Conservation (phyloP, 257 asterid species). For the Buddleja alternifolia region DNA sequence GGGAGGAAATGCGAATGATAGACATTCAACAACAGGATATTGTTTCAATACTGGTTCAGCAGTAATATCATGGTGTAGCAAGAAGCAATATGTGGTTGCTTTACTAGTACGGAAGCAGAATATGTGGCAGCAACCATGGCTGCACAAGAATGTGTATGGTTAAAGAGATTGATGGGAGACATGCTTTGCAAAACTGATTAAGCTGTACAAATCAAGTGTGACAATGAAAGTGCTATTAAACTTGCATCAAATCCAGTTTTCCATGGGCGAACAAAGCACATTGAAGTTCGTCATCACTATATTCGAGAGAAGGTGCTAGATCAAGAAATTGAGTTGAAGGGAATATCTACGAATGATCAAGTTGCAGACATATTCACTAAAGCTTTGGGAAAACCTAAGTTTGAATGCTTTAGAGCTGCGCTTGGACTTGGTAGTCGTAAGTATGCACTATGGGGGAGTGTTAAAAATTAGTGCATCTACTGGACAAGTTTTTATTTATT, state of each 20-base stretch:
- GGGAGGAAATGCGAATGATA: constrained; percentile 13
- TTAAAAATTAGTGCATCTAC: constrained; percentile 11
- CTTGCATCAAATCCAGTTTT: constrained; percentile 13
- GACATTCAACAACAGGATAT: constrained; percentile 4
- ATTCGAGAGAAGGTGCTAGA: constrained; percentile 6
- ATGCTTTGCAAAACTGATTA: not conserved
- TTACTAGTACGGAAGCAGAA: constrained; percentile 21
- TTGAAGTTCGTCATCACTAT: constrained; percentile 1
- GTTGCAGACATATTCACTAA: not conserved
- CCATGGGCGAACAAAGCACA: constrained; percentile 14
- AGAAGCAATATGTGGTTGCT: constrained; percentile 19
- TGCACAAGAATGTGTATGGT: constrained; percentile 32
- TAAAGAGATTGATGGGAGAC: too few species aligned
- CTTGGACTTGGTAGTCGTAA: not conserved
- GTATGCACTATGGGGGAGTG: not conserved
- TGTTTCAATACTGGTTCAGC: constrained; percentile 18
- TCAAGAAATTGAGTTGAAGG: constrained; percentile 8
- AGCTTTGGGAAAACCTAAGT: not conserved
- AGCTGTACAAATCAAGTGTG: not conserved
- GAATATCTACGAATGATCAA: not conserved
- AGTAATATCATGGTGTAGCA: constrained; percentile 24
- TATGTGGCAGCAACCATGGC: constrained; percentile 34
- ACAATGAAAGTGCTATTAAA: constrained; percentile 7
- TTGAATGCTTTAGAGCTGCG: not conserved
- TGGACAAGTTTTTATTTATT: too few species aligned